Base-by-base conservation (phyloP, 176 grass and related monocot species). In the Oryza officinalis region DNA sequence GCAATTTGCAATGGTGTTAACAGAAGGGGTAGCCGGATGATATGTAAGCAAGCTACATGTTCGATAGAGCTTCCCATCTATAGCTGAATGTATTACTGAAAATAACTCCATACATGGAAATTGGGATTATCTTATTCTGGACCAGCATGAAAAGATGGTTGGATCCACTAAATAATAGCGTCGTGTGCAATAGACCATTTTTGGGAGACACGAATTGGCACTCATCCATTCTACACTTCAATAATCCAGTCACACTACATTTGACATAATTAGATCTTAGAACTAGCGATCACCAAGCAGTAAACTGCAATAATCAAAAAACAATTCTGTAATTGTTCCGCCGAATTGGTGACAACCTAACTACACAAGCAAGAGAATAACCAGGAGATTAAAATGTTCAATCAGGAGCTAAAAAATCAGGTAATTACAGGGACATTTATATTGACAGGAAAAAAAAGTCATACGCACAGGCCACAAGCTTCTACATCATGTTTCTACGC, bases 241-340 rank as follows among this genome's bases (percentile, higher is more conserved):
- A 32, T 38, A 54, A n/a, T 63, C 83, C 59, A 41, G 30, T 72
- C 78, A 83, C 46, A 33, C 23, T 72, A 57, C 45, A 52, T 49
- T 35, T 35, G 7, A 83, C 20, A 67, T 47, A 31, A 26, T 69
- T 47, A 46, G 20, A 33, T 49, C 23, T 23, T n/a, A 71, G 27
- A 76, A 75, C 15, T 33, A 28, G 26, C 32, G 43, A 27, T 65
- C 6, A n/a, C 18, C 38, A 66, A 67, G 6, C 50, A 72, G 28
- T 26, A 85, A 47, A 85, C 2, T 7, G 78, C 31, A 31, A 77
- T 40, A 66, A 2, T 37, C 57, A 35, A 17, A 26, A 13, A 61
- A 46, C 4, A 80, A 6, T 40, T n/a, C 27, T 50, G 18, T 41
- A 11, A 50, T 8, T 22, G 0, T 27, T 61, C 80, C 43, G 4